Evolutionary conservation across 257 asterid genomes (phyloP).

Genomic region (Nicotiana undulata): DNA sequence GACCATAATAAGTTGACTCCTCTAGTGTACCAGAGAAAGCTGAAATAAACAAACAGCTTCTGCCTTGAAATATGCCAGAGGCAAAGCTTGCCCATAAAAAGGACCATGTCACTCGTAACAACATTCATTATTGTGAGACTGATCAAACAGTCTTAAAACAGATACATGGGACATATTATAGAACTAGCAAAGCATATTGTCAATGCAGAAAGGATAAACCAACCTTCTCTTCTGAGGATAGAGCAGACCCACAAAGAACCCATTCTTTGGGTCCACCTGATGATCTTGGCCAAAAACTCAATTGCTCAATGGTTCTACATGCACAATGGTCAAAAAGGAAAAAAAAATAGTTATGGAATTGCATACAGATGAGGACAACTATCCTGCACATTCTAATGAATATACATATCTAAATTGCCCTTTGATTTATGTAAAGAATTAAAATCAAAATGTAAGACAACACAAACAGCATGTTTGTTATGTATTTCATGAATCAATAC

Average conservation of each 20-base stretch:
- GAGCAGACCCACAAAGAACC: constrained; percentile 84
- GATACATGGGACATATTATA: neutral
- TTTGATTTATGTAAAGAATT: neutral
- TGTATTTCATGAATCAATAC: neutral
- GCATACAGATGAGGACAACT: neutral
- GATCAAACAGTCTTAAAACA: neutral
- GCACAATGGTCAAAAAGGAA: constrained; percentile 7
- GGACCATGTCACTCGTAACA: neutral
- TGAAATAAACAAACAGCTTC: neutral
- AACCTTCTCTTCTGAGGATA: constrained; percentile 78
- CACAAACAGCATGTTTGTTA: neutral
- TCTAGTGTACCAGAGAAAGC: neutral
- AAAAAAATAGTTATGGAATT: neutral
- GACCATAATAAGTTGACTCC: neutral
- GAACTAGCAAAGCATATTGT: neutral
- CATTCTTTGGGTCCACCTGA: constrained; percentile 41
- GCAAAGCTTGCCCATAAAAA: neutral
- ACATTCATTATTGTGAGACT: neutral
- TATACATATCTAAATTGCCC: neutral
- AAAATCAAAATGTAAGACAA: neutral
- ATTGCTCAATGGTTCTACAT: constrained; percentile 38
- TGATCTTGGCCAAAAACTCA: constrained; percentile 32
- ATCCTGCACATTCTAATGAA: neutral
- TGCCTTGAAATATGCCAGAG: neutral
- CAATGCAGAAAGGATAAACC: neutral